These are phyloP conservation scores for Sutorius eximius DNA, from an alignment of 1,284 basidiomycete species.

Conservation along the genomic window DNA sequence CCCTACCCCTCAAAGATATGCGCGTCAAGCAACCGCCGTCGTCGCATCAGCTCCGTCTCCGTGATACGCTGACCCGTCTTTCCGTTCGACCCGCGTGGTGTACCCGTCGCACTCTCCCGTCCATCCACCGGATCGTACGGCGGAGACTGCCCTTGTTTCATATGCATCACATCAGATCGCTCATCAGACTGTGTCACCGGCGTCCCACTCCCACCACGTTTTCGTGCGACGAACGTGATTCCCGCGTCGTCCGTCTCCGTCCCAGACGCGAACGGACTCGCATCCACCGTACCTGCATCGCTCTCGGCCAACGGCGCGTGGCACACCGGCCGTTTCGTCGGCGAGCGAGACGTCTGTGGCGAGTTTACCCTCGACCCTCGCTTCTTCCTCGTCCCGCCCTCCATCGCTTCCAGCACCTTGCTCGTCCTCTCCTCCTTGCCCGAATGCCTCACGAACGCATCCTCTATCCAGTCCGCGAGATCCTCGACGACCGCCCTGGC, in stretches of 20 bases:
- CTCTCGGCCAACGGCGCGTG: background rate
- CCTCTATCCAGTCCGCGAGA: slow-evolving; percentile 90
- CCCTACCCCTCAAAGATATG: slow-evolving; percentile 44
- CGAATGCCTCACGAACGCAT: slow-evolving; percentile 59
- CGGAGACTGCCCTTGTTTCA: slow-evolving; percentile 24
- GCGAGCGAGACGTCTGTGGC: slow-evolving; percentile 21
- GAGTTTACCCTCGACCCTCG: slow-evolving; percentile 19
- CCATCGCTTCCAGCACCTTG: slow-evolving; percentile 15
- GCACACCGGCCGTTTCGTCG: slow-evolving; percentile 21
- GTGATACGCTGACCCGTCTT: slow-evolving; percentile 65
- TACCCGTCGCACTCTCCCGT: slow-evolving; percentile 31
- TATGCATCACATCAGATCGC: slow-evolving; percentile 13
- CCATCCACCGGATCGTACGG: slow-evolving; percentile 13
- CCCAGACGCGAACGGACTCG: slow-evolving; percentile 42
- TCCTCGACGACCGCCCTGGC: slow-evolving; percentile 82
- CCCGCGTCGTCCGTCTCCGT: slow-evolving; percentile 66
- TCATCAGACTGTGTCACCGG: slow-evolving; percentile 21
- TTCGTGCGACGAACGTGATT: slow-evolving; percentile 70
- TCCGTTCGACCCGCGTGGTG: slow-evolving; percentile 38
- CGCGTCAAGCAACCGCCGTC: slow-evolving; percentile 68
- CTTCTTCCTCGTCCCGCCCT: slow-evolving; percentile 19
- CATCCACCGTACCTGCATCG: slow-evolving; percentile 18
- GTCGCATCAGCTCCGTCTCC: slow-evolving; percentile 77
- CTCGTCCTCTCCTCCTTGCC: slow-evolving; percentile 22
- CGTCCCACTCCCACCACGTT: slow-evolving; percentile 35